Conservation (phyloP, 164 flowering plant species). For the Kingdonia uniflora region DNA sequence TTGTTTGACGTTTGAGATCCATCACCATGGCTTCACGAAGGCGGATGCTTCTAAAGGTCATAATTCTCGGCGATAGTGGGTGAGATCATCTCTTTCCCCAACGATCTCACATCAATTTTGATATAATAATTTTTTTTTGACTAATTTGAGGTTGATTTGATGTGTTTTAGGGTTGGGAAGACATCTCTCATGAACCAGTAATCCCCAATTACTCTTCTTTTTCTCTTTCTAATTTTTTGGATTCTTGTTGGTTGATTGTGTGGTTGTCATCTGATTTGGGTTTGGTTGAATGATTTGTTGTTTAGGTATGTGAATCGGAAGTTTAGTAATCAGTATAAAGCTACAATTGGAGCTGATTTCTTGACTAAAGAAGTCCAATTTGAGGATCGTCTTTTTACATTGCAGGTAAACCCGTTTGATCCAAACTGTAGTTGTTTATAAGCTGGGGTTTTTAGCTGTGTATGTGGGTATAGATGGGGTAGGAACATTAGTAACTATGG, state of each 20-base stretch:
- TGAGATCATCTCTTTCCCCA: conserved; percentile 8
- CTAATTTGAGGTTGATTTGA: conserved; percentile 1
- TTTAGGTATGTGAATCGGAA: conserved; percentile 72
- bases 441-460: too few species aligned
- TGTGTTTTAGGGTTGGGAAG: conserved; percentile 60
- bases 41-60: conserved; percentile 63
- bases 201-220: conserved; percentile 12
- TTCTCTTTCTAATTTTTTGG: conserved; percentile 2
- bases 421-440: too few species aligned
- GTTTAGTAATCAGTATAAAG: conserved; percentile 84
- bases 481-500: too few species aligned
- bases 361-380: conserved; percentile 77
- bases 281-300: conserved; percentile 3
- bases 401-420: conserved; percentile 47
- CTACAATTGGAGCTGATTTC: conserved; percentile 87
- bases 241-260: background rate
- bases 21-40: conserved; percentile 54
- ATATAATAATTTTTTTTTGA: background rate
- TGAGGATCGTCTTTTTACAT: conserved; percentile 73
- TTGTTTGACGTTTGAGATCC: too few species aligned
- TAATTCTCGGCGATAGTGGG: conserved; percentile 76
- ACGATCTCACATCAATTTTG: background rate
- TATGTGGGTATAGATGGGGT: too few species aligned
- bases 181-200: conserved; percentile 91
- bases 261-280: background rate